These are phyloP conservation scores for Arachnopeziza araneosa DNA, from an alignment of 2,329 filamentous ascomycete species.

Conservation along the genomic window DNA sequence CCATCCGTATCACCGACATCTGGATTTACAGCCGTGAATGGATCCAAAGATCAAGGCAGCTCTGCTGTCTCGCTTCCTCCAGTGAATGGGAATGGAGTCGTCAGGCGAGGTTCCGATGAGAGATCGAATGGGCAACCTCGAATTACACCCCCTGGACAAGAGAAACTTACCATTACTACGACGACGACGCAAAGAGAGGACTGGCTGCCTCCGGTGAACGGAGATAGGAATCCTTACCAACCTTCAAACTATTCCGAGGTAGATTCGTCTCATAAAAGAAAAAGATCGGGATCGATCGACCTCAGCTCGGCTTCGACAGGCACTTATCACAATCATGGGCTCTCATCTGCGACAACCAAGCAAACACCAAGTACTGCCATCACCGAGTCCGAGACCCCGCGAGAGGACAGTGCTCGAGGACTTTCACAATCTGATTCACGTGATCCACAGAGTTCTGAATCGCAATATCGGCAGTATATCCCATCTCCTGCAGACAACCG, in stretches of 20 bases:
- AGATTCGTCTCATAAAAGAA: conserved; percentile 55
- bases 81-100: conserved; percentile 15
- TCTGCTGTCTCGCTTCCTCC: background rate
- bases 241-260: conserved; percentile 21
- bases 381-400: conserved; percentile 31
- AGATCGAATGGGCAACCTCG: conserved; percentile 27
- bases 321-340: conserved; percentile 33
- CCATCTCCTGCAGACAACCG: conserved; percentile 20
- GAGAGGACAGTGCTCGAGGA: conserved; percentile 43
- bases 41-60: conserved; percentile 17
- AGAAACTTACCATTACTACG: conserved; percentile 30
- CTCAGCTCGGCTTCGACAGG: conserved; percentile 30
- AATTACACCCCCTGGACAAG: conserved; percentile 28
- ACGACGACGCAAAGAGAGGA: conserved; percentile 26
- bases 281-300: conserved; percentile 62
- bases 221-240: conserved; percentile 21
- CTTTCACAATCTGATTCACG: conserved; percentile 37
- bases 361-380: conserved; percentile 27
- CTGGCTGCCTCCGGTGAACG: conserved; percentile 25
- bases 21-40: conserved; percentile 33
- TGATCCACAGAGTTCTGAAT: conserved; percentile 20
- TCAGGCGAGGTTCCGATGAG: conserved; percentile 28
- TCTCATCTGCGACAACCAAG: conserved; percentile 31
- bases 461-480: conserved; percentile 23
- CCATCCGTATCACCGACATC: conserved; percentile 26